These are phyloP conservation scores for Hypericum androsaemum DNA, from an alignment of 345 rosid genomes.

Conservation along the genomic window DNA sequence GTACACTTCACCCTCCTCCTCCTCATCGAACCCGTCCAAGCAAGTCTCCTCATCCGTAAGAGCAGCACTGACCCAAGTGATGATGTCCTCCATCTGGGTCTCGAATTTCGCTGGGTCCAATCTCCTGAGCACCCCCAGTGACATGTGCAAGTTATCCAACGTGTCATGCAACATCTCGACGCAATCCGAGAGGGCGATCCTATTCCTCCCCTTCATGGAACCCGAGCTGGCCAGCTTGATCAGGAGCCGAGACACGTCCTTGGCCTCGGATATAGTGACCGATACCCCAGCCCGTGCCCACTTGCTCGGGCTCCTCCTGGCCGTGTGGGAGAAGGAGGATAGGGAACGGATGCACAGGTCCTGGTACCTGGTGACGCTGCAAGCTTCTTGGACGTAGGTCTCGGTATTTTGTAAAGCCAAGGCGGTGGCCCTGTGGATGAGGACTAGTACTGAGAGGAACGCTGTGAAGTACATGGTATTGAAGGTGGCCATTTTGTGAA, in stretches of 20 bases:
- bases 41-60: conserved; percentile 70
- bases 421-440: too few species aligned
- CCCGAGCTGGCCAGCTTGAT: conserved; percentile 16
- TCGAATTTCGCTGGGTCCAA: conserved; percentile 39
- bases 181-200: conserved; percentile 58
- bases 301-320: conserved; percentile 51
- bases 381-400: conserved; percentile 52
- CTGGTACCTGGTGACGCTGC: conserved; percentile 60
- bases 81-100: conserved; percentile 47
- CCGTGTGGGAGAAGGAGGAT: conserved; percentile 44
- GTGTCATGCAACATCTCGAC: conserved; percentile 45
- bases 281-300: conserved; percentile 91
- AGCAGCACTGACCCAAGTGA: conserved; percentile 62
- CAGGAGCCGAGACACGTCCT: conserved; percentile 26
- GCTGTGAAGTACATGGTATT: background rate
- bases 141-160: conserved; percentile 50
- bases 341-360: conserved; percentile 52
- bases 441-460: conserved; percentile 13
- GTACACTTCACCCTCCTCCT: background rate
- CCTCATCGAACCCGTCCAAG: conserved; percentile 54
- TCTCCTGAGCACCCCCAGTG: conserved; percentile 43
- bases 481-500: too few species aligned
- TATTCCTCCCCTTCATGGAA: conserved; percentile 27
- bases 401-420: background rate
- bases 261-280: conserved; percentile 50